phyloP scores from a whole-genome alignment of 176 grass and related monocot genomes.

The Phragmites australis region DNA sequence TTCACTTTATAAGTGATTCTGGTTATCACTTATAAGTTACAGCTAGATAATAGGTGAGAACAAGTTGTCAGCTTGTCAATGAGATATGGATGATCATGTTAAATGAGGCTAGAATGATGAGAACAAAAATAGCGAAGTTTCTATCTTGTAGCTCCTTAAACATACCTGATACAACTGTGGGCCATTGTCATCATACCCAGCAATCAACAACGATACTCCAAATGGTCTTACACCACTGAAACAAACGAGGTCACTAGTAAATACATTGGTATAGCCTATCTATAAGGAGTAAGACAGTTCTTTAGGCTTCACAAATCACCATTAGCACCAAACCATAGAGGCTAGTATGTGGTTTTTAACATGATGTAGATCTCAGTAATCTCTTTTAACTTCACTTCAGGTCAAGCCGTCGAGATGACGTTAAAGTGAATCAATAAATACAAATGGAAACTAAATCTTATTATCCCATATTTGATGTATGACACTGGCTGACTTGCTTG shows the following conservation, averaged over 20 bases:
- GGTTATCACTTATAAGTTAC: background rate
- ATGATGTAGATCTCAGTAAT: background rate
- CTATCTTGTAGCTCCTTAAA: background rate
- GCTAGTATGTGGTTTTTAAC: background rate
- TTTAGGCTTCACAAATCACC: constrained; percentile 6
- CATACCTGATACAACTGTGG: constrained; percentile 93
- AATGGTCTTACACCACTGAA: constrained; percentile 96
- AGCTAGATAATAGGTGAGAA: background rate
- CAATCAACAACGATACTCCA: constrained; percentile 86
- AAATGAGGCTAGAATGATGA: background rate
- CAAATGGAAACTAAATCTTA: background rate
- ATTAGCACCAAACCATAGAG: background rate
- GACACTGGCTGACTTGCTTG: background rate
- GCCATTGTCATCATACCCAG: constrained; percentile 96
- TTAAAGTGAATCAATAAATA: background rate
- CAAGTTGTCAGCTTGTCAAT: background rate
- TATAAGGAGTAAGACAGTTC: constrained; percentile 3
- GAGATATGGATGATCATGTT: background rate
- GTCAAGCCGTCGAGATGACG: background rate
- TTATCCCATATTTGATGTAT: background rate
- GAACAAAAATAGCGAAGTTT: background rate
- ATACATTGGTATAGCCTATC: constrained; percentile 15
- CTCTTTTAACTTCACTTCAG: constrained; percentile 9
- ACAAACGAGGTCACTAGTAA: constrained; percentile 29
- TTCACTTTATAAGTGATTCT: constrained; percentile 5